phyloP scores from a whole-genome alignment of 2,329 filamentous ascomycete genomes.

The Corinectria fuckeliana region DNA sequence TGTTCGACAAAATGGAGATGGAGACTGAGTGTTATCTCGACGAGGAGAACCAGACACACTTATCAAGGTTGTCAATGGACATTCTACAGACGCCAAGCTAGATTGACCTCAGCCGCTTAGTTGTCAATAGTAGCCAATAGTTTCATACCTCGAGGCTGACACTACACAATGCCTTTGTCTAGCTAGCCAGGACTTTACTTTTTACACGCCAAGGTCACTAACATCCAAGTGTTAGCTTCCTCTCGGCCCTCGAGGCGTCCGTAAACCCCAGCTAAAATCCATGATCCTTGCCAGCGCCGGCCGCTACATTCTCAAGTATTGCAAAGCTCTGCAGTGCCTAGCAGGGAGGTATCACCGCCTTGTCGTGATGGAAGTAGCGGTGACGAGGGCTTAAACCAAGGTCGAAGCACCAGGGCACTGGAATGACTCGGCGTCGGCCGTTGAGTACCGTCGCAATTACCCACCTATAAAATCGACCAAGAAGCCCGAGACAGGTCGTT shows the following conservation, averaged over 20 bases:
- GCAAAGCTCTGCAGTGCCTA: neutral
- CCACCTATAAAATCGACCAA: neutral
- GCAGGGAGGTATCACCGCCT: neutral
- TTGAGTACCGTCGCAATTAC: too few relatives aligned
- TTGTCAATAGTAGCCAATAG: neutral
- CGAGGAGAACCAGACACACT: too few relatives aligned
- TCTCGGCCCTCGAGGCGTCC: neutral
- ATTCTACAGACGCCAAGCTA: too few relatives aligned
- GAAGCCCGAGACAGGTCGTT: neutral
- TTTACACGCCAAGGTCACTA: neutral
- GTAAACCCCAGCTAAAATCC: neutral
- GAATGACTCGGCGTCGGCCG: neutral
- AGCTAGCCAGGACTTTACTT: neutral
- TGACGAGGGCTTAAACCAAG: slow-evolving; percentile 1
- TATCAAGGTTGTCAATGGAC: too few relatives aligned
- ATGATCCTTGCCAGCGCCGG: neutral
- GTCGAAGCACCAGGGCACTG: neutral
- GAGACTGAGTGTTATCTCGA: too few relatives aligned
- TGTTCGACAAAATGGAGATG: too few relatives aligned
- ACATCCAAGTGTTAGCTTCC: neutral
- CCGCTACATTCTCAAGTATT: neutral
- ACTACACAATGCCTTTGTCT: neutral
- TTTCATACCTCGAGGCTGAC: neutral
- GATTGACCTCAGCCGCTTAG: too few relatives aligned
- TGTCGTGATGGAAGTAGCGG: slow-evolving; percentile 9